Evolutionary conservation across 202 grass and related monocot species (phyloP).

Genomic region (Carex arenaria): DNA sequence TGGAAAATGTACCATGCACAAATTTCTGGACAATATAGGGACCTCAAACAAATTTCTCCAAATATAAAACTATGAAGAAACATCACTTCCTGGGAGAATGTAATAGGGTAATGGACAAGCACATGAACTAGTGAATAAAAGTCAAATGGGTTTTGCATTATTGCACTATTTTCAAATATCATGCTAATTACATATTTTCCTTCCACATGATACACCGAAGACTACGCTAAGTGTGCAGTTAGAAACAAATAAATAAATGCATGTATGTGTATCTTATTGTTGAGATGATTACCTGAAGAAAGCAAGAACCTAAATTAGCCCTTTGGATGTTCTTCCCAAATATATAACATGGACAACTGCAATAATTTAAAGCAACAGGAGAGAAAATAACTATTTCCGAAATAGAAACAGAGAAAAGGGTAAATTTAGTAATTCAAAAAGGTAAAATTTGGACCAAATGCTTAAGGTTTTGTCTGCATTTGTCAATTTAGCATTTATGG

Average conservation of each 20-base stretch:
- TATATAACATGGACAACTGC: conserved; percentile 88
- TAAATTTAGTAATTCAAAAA: conserved; percentile 4
- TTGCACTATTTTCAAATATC: not conserved
- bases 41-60: not conserved
- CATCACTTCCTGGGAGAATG: not conserved
- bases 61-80: conserved; percentile 6
- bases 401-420: conserved; percentile 12
- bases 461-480: not conserved
- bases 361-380: conserved; percentile 17
- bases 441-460: not conserved
- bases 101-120: not conserved
- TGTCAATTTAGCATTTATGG: conserved; percentile 16
- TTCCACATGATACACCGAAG: not conserved
- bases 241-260: not conserved
- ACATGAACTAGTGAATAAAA: conserved; percentile 1
- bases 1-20: not conserved
- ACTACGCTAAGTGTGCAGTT: not conserved
- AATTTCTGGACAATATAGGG: not conserved
- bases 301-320: conserved; percentile 86
- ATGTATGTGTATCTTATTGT: not conserved
- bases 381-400: conserved; percentile 7
- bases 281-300: conserved; percentile 69
- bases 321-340: conserved; percentile 90
- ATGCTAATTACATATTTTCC: not conserved
- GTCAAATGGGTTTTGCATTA: not conserved